Base-by-base conservation (phyloP, 768 basidiomycete genomes). In the Pleurotus citrinopileatus region DNA sequence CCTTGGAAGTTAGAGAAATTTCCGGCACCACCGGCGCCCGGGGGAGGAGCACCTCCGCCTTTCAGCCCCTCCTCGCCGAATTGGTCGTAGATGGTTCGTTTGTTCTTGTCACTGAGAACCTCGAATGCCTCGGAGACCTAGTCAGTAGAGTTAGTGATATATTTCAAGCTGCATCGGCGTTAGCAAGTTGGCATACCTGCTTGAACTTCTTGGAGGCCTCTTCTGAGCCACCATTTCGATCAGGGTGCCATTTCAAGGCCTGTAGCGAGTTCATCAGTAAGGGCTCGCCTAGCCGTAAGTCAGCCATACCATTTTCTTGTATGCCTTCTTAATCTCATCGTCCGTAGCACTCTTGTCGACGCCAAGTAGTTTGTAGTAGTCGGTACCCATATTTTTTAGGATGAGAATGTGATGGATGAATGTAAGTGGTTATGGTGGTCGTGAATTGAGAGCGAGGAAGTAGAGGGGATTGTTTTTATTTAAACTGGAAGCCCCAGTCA, bases 11-110 rank as follows among this genome's bases (percentile, higher is more conserved):
- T 67, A 25, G 69, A 54, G 60, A 70, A 74, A 9, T 68, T 70
- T n/a, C 70, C 71, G 50, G 64, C 67, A 3, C 65, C 68, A 38
- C 78, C 80, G 38, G 80, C 80, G 28, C 79, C 81, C 55, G 84
- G 81, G 26, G 73, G 61, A 2, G 78, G 73, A 0, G 75, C 81
- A 29, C 81, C 82, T 17, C 81, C 81, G 5, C 81, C 81, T 67
- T 98, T 98, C 60, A 98, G 79, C 1, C 96, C 95, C 54, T 97
- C 95, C 67, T 97, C 94, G 29, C 96, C 96, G 53, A 94, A 87
- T 60, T 97, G 92, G 68, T 97, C 95, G 59, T 94, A 98, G 5
- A 93, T 65, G 0, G 89, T 71, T 20, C 91, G 87, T 63, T 93
- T 94, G 65, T 92, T 77, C 67, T 83, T 83, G 70, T 97, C 94